These are phyloP conservation scores for Mortierella alpina DNA, from an alignment of 192 early-diverging fungal species.

Conservation along the genomic window DNA sequence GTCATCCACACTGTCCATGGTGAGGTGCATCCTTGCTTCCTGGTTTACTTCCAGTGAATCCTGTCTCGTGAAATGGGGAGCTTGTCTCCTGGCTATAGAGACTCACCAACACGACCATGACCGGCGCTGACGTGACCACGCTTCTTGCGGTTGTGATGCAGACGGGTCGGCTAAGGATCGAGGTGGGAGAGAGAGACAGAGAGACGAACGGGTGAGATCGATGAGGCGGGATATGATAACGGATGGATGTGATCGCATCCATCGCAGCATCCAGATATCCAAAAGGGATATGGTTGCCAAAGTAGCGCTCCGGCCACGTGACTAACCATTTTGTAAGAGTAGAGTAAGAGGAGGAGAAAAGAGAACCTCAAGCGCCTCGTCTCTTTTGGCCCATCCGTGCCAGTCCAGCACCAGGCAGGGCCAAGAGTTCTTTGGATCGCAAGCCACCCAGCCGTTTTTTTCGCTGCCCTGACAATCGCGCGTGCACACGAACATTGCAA, in stretches of 20 bases:
- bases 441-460: conserved; percentile 5
- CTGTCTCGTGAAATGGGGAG: background rate
- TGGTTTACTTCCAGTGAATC: background rate
- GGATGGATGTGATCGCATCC: conserved; percentile 18
- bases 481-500: too few species aligned
- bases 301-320: conserved; percentile 5
- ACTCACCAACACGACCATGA: conserved; percentile 97
- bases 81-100: background rate
- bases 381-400: background rate
- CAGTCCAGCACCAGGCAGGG: background rate
- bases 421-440: background rate
- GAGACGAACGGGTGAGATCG: background rate
- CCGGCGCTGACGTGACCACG: conserved; percentile 99
- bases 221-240: conserved; percentile 23
- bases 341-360: conserved; percentile 30
- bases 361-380: background rate
- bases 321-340: conserved; percentile 35
- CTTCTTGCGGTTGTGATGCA: conserved; percentile 93
- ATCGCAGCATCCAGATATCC: background rate
- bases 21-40: background rate
- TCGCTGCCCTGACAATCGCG: background rate
- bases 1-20: background rate
- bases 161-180: conserved; percentile 75
- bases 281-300: background rate
- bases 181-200: background rate